Base-by-base conservation (phyloP, 2,329 filamentous ascomycete species). In the Arthroderma sp. region DNA sequence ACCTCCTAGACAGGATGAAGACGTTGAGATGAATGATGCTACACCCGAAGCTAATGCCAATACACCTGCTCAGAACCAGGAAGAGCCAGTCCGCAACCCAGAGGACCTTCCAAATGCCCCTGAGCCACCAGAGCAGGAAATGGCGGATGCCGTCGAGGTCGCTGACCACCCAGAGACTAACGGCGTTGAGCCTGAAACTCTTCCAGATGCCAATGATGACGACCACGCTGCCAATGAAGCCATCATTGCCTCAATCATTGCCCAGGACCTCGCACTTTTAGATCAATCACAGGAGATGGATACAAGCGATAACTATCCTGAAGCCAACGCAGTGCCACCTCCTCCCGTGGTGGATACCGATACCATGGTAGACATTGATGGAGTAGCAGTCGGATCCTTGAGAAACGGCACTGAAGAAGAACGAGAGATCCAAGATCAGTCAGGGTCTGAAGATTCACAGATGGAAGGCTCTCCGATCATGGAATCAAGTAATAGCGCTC, bases 171-270 rank as follows among this genome's bases (percentile, higher is more conserved):
- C 21, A 6, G 37, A 23, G n/a, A 44, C 23, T 8, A 44, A 43
- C 19, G 38, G 37, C 3, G 11, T 38, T 43, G 54, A 55, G 8
- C 47, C 13, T 17, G 8, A 13, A 25, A 13, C 38, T 44, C 33
- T 19, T 21, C 31, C 54, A 2, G 38, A 54, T 15, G 56, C 13
- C 11, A 51, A 53, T 17, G 19, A n/a, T 47, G 57, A 63, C 44
- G 59, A 57, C 25, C 35, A 59, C 35, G 35, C 60, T 15, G 60
- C 61, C 28, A 66, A 68, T 43, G 66, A 69, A 56, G 62, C 64
- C 4, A 63, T 63, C 17, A 66, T 70, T 47, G 65, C 68, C 33
- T 60, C 65, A 1, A 63, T 67, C 17, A 67, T 71, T 31, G 64
- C 65, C 11, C 62, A 62, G n/a, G 69, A 70, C 58, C 51, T 64